Evolutionary conservation across 805 yeast species (phyloP), one percentile per base, ranked within the genome.

Genomic region (Wickerhamomyces chaumierensis): DNA sequence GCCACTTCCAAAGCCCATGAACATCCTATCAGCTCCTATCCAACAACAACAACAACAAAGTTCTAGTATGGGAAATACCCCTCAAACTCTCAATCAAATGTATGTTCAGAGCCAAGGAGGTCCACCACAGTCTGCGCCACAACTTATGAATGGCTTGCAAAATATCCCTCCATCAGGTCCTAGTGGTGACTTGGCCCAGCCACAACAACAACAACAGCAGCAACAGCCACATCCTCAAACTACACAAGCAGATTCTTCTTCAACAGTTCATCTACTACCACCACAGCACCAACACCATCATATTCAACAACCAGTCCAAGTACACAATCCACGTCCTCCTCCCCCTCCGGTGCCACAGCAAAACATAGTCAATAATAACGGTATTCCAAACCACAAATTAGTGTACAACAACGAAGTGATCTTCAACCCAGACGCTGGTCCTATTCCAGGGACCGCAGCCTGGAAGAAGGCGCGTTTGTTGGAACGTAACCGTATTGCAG

Each of bases 401-500:
- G 58, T 68, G 19, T 68, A 68, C 51, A 66, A 69, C 51, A 66
- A 70, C 45, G 73, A 69, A 47, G 63, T 68, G 17, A 69, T 69
- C 18, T 66, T 57, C 50, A 68, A 68, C 44, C 72, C 75, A 4
- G 63, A 69, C 41, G 64, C 66, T 40, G 75, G 75, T 5, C 74
- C 78, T 1, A 66, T 72, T 18, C 81, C 81, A 1, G 83, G 83
- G 2, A 76, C 82, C 1, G 71, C 80, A 0, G 81, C 80, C 0
- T 77, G 82, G 81, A 77, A 77, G 52, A 69, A 74, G 43, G 80
- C 76, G 20, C 56, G 82, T 35, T 50, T 77, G 16, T 55, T 77
- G 40, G 82, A 77, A 48, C 57, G 84, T 39, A 77, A 77, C 49
- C 58, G 84, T 43, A 63, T 76, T n/a, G 84, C 84, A 0, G 84